These are phyloP conservation scores for Candida labiduridarum DNA, from an alignment of 1,139 yeast species.

Conservation along the genomic window DNA sequence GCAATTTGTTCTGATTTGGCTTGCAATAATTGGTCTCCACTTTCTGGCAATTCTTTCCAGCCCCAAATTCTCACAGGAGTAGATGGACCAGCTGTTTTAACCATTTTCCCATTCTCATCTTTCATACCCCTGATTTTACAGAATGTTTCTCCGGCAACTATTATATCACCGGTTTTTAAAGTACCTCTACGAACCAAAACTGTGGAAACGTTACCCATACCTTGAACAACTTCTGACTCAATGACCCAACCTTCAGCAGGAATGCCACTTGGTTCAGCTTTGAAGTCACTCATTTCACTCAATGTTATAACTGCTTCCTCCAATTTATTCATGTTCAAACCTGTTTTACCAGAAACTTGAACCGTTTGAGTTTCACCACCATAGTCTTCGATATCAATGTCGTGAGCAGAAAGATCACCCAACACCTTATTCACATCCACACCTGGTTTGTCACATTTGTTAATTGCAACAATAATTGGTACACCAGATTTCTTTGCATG, in stretches of 20 bases:
- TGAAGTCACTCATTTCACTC: slow-evolving; percentile 80
- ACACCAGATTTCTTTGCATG: slow-evolving; percentile 87
- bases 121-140: slow-evolving; percentile 84
- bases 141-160: slow-evolving; percentile 85
- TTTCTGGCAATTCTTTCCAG: slow-evolving; percentile 91
- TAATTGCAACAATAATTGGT: slow-evolving; percentile 87
- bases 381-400: slow-evolving; percentile 83
- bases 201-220: slow-evolving; percentile 86
- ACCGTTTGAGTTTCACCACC: slow-evolving; percentile 97
- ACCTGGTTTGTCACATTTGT: slow-evolving; percentile 85
- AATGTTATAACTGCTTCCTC: slow-evolving; percentile 88
- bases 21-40: slow-evolving; percentile 84
- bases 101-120: slow-evolving; percentile 68
- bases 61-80: slow-evolving; percentile 92
- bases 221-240: slow-evolving; percentile 82
- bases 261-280: slow-evolving; percentile 58
- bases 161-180: slow-evolving; percentile 63
- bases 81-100: slow-evolving; percentile 79
- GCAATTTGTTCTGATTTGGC: slow-evolving; percentile 76
- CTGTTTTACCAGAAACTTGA: slow-evolving; percentile 83
- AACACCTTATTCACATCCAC: slow-evolving; percentile 73
- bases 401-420: slow-evolving; percentile 75
- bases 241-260: slow-evolving; percentile 86
- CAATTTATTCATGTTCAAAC: slow-evolving; percentile 79
- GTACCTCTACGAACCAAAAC: slow-evolving; percentile 81